Conservation (phyloP, 2,329 filamentous ascomycete species). For the Calonectria hawksworthii region DNA sequence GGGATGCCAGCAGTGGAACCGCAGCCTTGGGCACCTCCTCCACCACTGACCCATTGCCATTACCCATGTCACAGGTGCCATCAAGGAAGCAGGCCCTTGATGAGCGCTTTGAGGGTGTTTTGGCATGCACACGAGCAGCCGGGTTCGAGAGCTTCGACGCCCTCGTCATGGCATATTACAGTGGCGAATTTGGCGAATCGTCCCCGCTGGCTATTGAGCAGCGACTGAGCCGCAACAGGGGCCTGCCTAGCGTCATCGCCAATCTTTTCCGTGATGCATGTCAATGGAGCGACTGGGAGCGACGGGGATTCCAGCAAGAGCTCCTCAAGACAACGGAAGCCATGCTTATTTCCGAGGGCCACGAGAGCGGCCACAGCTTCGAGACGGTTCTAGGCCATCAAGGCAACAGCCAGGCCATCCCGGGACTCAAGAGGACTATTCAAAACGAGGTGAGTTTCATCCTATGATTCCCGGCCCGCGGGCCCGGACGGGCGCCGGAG, state of each 20-base stretch:
- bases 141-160: slow-evolving; percentile 23
- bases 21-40: background rate
- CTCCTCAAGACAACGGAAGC: slow-evolving; percentile 16
- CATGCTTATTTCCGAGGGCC: slow-evolving; percentile 20
- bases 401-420: slow-evolving; percentile 7
- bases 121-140: slow-evolving; percentile 8
- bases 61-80: slow-evolving; percentile 1
- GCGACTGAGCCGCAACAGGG: slow-evolving; percentile 20
- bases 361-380: background rate
- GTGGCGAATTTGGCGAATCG: slow-evolving; percentile 16
- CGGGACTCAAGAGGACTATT: slow-evolving; percentile 2
- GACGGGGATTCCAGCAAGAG: slow-evolving; percentile 18
- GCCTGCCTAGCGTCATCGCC: slow-evolving; percentile 15
- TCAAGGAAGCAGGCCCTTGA: slow-evolving; percentile 1
- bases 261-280: slow-evolving; percentile 16
- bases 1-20: background rate
- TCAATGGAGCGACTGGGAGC: slow-evolving; percentile 22
- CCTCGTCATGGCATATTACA: slow-evolving; percentile 21
- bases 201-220: slow-evolving; percentile 17
- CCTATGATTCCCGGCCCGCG: background rate
- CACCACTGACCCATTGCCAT: background rate
- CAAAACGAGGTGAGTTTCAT: slow-evolving; percentile 16
- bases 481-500: background rate
- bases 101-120: slow-evolving; percentile 13
- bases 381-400: background rate